Conservation (phyloP, 345 rosid species). For the Gossypium herbaceum region DNA sequence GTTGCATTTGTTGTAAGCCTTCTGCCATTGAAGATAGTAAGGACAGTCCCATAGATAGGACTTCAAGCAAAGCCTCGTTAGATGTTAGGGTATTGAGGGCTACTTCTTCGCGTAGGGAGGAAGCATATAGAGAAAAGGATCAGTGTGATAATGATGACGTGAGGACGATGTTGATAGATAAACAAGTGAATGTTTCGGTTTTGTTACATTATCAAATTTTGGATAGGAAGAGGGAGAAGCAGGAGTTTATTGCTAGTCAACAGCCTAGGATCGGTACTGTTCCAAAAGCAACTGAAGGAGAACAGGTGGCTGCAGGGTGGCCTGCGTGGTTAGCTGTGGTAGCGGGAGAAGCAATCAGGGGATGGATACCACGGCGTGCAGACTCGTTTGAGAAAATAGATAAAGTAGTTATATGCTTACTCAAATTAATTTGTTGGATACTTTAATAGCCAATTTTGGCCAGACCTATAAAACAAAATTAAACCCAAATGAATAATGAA, state of each 20-base stretch:
- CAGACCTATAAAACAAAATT: no score
- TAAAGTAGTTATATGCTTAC: slow-evolving; percentile 52
- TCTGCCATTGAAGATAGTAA: slow-evolving; percentile 82
- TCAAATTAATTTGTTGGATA: slow-evolving; percentile 3
- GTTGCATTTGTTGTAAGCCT: slow-evolving; percentile 78
- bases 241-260: slow-evolving; percentile 40
- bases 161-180: slow-evolving; percentile 52
- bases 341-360: slow-evolving; percentile 92
- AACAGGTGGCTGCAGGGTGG: slow-evolving; percentile 96
- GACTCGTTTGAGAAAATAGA: slow-evolving; percentile 96
- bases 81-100: slow-evolving; percentile 60
- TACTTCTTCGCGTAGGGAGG: slow-evolving; percentile 70
- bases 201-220: slow-evolving; percentile 48
- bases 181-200: slow-evolving; percentile 58
- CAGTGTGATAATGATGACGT: slow-evolving; percentile 48
- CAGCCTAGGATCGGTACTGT: slow-evolving; percentile 58
- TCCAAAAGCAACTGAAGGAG: slow-evolving; percentile 73
- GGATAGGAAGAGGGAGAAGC: slow-evolving; percentile 68
- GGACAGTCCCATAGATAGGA: slow-evolving; percentile 72
- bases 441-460: no score
- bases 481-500: no score
- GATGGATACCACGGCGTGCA: slow-evolving; percentile 93
- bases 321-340: slow-evolving; percentile 93
- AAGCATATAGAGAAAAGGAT: slow-evolving; percentile 49
- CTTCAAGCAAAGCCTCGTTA: slow-evolving; percentile 54